A percentile compares a stretch with the other conserved stretches of the same genome.
phyloP scores from a whole-genome alignment of 768 basidiomycete species.

The Fistulinella prunicolor region DNA sequence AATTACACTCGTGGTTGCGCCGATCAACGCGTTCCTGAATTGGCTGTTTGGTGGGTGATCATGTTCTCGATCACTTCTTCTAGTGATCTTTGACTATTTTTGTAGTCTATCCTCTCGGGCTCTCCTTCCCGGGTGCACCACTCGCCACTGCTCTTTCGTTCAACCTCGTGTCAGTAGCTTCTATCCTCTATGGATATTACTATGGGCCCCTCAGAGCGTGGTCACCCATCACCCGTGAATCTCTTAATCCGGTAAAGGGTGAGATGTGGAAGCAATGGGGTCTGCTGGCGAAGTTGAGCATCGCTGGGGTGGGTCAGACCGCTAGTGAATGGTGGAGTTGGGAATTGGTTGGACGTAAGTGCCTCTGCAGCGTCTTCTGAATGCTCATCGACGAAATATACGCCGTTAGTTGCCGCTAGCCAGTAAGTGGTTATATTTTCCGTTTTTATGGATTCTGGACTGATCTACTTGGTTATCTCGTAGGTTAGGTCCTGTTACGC shows the following conservation, averaged over 20 bases:
- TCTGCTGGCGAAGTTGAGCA: conserved; percentile 67
- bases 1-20: conserved; percentile 79
- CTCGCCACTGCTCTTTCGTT: conserved; percentile 86
- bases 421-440: conserved; percentile 33
- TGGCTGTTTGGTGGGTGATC: conserved; percentile 69
- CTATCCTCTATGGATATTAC: conserved; percentile 60
- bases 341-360: conserved; percentile 68
- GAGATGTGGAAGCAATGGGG: conserved; percentile 67
- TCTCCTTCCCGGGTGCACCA: conserved; percentile 93
- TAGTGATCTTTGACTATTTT: conserved; percentile 1
- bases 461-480: conserved; percentile 11
- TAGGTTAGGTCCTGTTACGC: conserved; percentile 72
- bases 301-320: conserved; percentile 79
- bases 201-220: conserved; percentile 73
- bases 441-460: neutral
- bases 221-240: conserved; percentile 40
- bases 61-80: neutral
- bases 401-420: conserved; percentile 48
- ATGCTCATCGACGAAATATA: neutral
- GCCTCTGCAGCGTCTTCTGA: neutral
- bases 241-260: conserved; percentile 48
- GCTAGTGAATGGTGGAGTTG: conserved; percentile 98
- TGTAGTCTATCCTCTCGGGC: conserved; percentile 49
- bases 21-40: conserved; percentile 80
- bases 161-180: conserved; percentile 72